phyloP scores from a whole-genome alignment of 805 yeast species.

The Ogataea paradorogensis region DNA sequence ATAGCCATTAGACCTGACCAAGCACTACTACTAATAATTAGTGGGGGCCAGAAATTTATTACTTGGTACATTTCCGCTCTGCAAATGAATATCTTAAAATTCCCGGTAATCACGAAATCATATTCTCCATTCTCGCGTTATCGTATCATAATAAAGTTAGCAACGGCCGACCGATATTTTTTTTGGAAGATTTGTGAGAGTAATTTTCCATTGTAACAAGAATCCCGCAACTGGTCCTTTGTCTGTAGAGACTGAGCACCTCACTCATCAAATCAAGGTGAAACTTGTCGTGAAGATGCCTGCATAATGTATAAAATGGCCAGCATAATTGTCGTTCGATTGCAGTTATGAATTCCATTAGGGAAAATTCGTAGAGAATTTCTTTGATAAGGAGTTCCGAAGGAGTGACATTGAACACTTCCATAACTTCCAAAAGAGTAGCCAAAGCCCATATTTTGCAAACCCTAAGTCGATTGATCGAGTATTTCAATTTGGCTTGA shows the following conservation, averaged over 20 bases:
- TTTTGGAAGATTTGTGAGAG: no score
- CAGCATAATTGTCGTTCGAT: slow-evolving; percentile 7
- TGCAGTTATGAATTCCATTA: slow-evolving; percentile 1
- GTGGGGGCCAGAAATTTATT: no score
- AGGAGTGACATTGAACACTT: not conserved
- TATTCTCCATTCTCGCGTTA: no score
- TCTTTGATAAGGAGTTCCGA: not conserved
- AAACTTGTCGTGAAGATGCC: not conserved
- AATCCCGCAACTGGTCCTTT: not conserved
- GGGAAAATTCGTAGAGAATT: not conserved
- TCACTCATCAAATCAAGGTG: not conserved
- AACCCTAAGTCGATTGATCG: not conserved
- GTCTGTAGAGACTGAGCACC: not conserved
- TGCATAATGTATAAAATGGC: slow-evolving; percentile 6
- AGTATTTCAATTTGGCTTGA: no score
- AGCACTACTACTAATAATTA: no score
- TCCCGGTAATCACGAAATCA: no score
- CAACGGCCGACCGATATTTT: no score
- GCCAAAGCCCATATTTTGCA: not conserved
- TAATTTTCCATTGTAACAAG: not conserved
- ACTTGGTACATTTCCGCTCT: no score
- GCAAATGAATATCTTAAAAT: no score
- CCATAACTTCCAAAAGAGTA: not conserved
- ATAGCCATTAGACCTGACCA: no score
- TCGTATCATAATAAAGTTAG: no score